phyloP scores from a whole-genome alignment of 331 rosid species.

The Erythrophleum ivorense region DNA sequence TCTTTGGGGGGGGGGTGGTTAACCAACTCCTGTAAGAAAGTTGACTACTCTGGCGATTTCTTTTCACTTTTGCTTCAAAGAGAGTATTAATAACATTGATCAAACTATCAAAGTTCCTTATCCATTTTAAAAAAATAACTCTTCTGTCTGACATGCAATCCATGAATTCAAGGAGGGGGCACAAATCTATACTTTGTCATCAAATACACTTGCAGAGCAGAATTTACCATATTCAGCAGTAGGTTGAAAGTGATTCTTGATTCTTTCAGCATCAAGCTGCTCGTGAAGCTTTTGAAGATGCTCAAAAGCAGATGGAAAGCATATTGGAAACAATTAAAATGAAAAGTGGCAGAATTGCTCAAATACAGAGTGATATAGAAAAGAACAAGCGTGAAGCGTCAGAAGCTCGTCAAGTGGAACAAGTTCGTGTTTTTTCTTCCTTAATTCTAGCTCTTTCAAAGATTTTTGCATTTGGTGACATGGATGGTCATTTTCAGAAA shows the following conservation, averaged over 20 bases:
- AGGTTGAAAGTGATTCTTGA: constrained; percentile 26
- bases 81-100: constrained; percentile 15
- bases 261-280: constrained; percentile 84
- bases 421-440: constrained; percentile 56
- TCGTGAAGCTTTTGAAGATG: constrained; percentile 69
- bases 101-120: background rate
- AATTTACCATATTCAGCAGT: constrained; percentile 10
- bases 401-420: constrained; percentile 75
- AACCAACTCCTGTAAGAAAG: background rate
- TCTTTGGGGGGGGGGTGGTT: background rate
- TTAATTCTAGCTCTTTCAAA: background rate
- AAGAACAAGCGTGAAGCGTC: constrained; percentile 65
- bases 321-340: constrained; percentile 63
- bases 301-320: constrained; percentile 68
- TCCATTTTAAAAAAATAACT: background rate
- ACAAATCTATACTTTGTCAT: background rate
- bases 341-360: constrained; percentile 59
- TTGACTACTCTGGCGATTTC: background rate
- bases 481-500: constrained; percentile 53
- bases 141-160: background rate
- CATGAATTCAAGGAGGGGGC: background rate
- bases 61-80: constrained; percentile 19
- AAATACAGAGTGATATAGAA: constrained; percentile 62
- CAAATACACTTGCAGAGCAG: background rate
- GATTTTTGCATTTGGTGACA: constrained; percentile 36